A percentile compares a stretch with the other conserved stretches of the same genome.
Conservation (phyloP, 805 yeast genomes). For the Debaryomyces hansenii region DNA sequence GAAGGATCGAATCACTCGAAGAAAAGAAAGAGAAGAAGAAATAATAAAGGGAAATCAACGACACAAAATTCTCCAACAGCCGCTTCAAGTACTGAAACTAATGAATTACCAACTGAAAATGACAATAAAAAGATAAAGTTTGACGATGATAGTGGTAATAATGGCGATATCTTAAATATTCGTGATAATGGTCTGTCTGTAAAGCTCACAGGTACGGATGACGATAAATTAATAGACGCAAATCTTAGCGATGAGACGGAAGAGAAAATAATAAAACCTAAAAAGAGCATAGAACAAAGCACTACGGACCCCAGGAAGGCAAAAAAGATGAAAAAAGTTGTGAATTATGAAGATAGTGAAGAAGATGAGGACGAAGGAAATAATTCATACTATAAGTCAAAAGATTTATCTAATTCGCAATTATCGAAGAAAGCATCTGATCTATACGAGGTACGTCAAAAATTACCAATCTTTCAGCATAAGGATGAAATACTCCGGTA, state of each 20-base stretch:
- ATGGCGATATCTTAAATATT: not conserved
- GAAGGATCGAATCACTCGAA: conserved; percentile 8
- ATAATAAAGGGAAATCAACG: conserved; percentile 15
- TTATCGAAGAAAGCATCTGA: conserved; percentile 42
- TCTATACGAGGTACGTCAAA: conserved; percentile 52
- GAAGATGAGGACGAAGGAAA: conserved; percentile 18
- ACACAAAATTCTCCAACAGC: not conserved
- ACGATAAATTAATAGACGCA: not conserved
- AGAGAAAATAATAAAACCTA: not conserved
- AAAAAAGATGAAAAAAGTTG: conserved; percentile 18
- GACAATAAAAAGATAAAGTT: conserved; percentile 27
- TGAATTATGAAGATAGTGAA: conserved; percentile 35
- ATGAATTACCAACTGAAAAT: not conserved
- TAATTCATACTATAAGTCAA: conserved; percentile 1
- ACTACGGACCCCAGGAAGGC: not conserved
- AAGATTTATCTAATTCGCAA: conserved; percentile 10
- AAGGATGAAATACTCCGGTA: conserved; percentile 60
- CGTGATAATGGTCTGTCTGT: not conserved
- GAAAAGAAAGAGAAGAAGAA: conserved; percentile 33
- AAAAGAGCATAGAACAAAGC: not conserved
- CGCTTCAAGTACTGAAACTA: not conserved
- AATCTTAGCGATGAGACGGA: not conserved
- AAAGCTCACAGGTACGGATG: not conserved
- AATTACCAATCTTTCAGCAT: conserved; percentile 76
- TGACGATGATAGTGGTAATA: conserved; percentile 10